phyloP scores from a whole-genome alignment of 2,329 filamentous ascomycete species.

The Ceratocystis huliohia region DNA sequence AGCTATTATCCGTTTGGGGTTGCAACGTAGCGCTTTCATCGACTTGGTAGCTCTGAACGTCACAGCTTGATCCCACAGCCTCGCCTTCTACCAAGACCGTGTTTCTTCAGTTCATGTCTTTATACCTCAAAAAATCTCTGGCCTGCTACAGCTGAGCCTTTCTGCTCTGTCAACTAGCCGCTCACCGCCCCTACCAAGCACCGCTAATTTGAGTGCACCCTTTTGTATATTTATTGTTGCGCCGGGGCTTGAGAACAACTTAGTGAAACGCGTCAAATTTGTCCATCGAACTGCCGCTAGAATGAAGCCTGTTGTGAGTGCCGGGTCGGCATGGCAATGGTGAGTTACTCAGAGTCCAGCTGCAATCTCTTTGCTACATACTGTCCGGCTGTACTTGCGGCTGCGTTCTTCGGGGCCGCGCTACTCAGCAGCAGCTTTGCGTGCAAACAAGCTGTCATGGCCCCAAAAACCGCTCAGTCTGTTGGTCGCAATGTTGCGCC shows the following conservation, averaged over 20 bases:
- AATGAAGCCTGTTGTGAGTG: conserved; percentile 92
- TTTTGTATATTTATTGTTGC: neutral
- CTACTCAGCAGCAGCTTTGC: neutral
- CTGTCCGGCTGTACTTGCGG: neutral
- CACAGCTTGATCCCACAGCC: neutral
- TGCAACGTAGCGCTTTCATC: neutral
- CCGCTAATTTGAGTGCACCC: neutral
- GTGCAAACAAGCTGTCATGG: neutral
- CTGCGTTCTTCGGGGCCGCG: neutral
- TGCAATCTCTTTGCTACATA: neutral
- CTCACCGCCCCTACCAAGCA: neutral
- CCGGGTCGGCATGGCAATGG: conserved; percentile 92
- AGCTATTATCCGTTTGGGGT: neutral
- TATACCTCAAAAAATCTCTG: neutral
- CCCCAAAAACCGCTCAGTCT: neutral
- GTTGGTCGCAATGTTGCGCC: neutral
- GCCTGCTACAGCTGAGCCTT: conserved; percentile 10
- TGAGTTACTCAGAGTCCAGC: conserved; percentile 36
- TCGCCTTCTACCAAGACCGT: neutral
- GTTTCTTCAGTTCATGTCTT: neutral
- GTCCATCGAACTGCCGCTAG: conserved; percentile 27
- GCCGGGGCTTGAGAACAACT: neutral
- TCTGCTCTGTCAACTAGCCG: conserved; percentile 24
- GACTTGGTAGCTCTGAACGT: neutral
- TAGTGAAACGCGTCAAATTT: neutral